These are phyloP conservation scores for Tetrapisispora nanseiensis DNA, from an alignment of 805 yeast genomes.

Conservation along the genomic window DNA sequence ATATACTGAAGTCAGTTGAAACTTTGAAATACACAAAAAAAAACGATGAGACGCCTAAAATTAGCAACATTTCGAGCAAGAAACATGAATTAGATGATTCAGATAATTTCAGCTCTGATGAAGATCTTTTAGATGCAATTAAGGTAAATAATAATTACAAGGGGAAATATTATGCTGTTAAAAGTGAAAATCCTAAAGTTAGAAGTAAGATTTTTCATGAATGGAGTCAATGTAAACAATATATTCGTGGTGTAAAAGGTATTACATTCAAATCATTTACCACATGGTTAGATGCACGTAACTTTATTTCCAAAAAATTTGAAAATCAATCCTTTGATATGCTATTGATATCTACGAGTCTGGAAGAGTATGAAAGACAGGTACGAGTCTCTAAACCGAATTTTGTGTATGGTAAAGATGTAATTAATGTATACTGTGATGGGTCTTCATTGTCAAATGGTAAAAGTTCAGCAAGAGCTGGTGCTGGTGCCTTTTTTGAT, in stretches of 20 bases:
- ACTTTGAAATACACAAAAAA: no score
- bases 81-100: not conserved
- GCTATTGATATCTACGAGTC: slow-evolving; percentile 12
- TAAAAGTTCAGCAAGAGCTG: slow-evolving; percentile 30
- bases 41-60: no score
- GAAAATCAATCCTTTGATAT: slow-evolving; percentile 9
- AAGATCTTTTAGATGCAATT: not conserved
- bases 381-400: not conserved
- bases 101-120: slow-evolving; percentile 1
- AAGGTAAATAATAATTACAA: not conserved
- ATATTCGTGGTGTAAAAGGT: slow-evolving; percentile 28
- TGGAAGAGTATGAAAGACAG: slow-evolving; percentile 8
- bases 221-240: slow-evolving; percentile 29
- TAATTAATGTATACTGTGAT: slow-evolving; percentile 49
- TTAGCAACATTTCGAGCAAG: not conserved
- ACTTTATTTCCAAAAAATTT: slow-evolving; percentile 16
- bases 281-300: slow-evolving; percentile 26
- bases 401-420: not conserved
- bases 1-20: not conserved
- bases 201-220: slow-evolving; percentile 20
- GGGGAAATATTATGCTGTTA: slow-evolving; percentile 26
- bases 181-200: slow-evolving; percentile 21
- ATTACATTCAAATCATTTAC: slow-evolving; percentile 37
- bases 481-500: slow-evolving; percentile 72
- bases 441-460: slow-evolving; percentile 69